Evolutionary conservation across 768 basidiomycete genomes (phyloP), one percentile per base, ranked within the genome.

Genomic region (Neoboletus brunneissimus): DNA sequence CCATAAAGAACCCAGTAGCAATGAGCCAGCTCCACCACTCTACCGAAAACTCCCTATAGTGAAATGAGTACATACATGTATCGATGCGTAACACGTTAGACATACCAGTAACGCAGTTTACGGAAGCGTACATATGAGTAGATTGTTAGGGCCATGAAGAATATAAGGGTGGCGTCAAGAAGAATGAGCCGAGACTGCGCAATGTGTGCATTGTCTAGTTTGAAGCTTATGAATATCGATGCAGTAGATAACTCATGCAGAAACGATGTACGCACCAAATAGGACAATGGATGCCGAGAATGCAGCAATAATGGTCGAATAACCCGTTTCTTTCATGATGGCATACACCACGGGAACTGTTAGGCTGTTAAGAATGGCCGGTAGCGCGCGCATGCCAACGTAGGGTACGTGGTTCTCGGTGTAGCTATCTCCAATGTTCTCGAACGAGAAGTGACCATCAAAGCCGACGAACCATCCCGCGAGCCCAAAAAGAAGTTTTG

Each of bases 261-360:
- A 32, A 42, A 51, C 35, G 8, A 48, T 32, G 42, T 16, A 77
- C 90, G 48, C 66, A 94, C 96, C 97, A 62, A 98, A 94, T 0
- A 96, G 76, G 59, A 99, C 74, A 27, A 99, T 74, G 46, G 76
- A 76, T 1, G 96, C 93, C 42, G 94, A 94, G 69, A 99, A 96
- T 1, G 92, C 86, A 8, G 93, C 86, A 56, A 98, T 85, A 37
- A 94, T 75, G 6, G 93, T 91, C 0, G 95, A 94, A 70, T 96
- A 98, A 7, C 97, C 97, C 57, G 89, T 89, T 77, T 98, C 94
- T 73, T 97, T 90, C 97, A 98, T 98, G 72, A 96, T 98, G 23
- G 82, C 88, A 66, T 94, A 99, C 0, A 98, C 87, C 58, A 98
- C 77, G 0, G 95, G 91, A 15, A 98, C 73, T 1, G 96, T 98